These are phyloP conservation scores for Citrus reticulata DNA, from an alignment of 345 rosid species.

Conservation along the genomic window DNA sequence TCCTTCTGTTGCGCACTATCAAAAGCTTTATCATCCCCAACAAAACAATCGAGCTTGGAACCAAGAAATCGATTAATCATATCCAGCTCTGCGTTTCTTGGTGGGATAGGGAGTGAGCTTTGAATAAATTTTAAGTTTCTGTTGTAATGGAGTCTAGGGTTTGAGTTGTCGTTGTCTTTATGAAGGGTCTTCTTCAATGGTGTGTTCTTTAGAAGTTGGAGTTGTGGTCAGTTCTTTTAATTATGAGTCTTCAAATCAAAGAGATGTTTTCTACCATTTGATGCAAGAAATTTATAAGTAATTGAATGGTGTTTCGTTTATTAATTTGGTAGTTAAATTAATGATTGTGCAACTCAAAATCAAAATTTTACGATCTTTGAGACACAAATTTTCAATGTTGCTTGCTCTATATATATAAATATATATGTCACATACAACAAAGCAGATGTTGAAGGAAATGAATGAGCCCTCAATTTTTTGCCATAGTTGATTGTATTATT, in stretches of 20 bases:
- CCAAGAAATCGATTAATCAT: background rate
- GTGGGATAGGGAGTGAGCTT: background rate
- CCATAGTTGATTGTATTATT: background rate
- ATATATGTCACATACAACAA: background rate
- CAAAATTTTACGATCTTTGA: background rate
- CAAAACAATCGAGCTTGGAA: background rate
- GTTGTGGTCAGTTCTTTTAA: background rate
- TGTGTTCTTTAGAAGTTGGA: background rate
- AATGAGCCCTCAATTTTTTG: background rate
- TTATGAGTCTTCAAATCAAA: background rate
- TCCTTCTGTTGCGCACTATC: background rate
- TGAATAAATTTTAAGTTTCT: background rate
- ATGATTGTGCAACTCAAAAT: background rate
- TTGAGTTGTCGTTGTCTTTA: background rate
- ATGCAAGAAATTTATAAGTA: background rate
- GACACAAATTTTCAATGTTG: too few species aligned
- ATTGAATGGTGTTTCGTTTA: background rate
- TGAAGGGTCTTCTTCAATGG: background rate
- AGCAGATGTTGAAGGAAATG: background rate
- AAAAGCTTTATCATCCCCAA: background rate
- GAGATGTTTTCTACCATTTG: background rate
- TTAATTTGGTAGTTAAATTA: background rate
- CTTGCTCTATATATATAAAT: too few species aligned
- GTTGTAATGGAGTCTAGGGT: background rate
- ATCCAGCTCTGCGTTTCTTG: background rate